phyloP scores from a whole-genome alignment of 345 rosid species.

The Euphorbia lathyris region DNA sequence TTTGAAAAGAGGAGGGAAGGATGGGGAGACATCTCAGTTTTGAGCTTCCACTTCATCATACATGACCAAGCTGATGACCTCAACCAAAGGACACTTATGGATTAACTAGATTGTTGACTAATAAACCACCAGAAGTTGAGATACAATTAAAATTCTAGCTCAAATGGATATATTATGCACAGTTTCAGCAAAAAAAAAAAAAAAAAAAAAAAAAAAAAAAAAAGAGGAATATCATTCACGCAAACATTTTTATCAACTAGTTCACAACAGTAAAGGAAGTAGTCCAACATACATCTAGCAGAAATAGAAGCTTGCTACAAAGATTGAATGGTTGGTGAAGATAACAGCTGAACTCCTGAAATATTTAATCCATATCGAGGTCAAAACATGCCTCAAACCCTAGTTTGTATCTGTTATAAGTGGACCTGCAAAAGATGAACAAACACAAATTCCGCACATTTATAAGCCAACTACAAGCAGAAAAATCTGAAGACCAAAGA shows the following conservation, averaged over 20 bases:
- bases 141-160: constrained; percentile 3
- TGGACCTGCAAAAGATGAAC: constrained; percentile 61
- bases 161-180: neutral
- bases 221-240: constrained; percentile 17
- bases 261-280: constrained; percentile 33
- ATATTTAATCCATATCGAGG: constrained; percentile 42
- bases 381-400: constrained; percentile 36
- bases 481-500: constrained; percentile 40
- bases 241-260: constrained; percentile 18
- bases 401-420: constrained; percentile 41
- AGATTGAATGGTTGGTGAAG: constrained; percentile 47
- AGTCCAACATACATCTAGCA: constrained; percentile 60
- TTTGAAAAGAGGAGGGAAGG: neutral
- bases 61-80: constrained; percentile 10
- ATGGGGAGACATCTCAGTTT: neutral
- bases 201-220: constrained; percentile 16
- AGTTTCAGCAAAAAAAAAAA: constrained; percentile 3
- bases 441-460: constrained; percentile 41
- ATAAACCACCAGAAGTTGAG: constrained; percentile 8
- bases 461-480: constrained; percentile 39
- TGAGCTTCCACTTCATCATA: constrained; percentile 11
- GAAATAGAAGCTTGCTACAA: constrained; percentile 54
- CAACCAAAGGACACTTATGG: neutral
- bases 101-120: constrained; percentile 3
- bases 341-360: constrained; percentile 47